Base-by-base conservation (phyloP, 805 yeast genomes). In the Teunomyces kruisii region DNA sequence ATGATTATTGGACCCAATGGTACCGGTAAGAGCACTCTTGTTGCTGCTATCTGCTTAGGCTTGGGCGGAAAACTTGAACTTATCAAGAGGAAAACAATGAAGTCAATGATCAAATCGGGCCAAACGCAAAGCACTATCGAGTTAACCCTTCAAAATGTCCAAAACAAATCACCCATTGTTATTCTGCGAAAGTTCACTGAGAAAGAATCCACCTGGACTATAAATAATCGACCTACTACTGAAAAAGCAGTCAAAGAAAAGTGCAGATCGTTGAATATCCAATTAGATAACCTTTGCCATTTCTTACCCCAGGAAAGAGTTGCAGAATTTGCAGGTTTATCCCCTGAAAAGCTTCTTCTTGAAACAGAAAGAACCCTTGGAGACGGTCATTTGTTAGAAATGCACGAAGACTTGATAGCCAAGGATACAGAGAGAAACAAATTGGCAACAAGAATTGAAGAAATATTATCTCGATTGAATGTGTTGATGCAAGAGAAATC, bases 1-100 rank as follows among this genome's bases (percentile, higher is more conserved):
- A 81, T 94, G 84, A 86, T 94, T 46, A 85, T 94, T 43, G 99
- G 97, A 0, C 97, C 97, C 9, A 94, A 94, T 61, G 99, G 99
- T 29, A 80, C 96, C 0, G 99, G 99, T 6, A 94, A 94, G 58
- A 84, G 94, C 31, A 89, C 98, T 0, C 80, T 94, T 56, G 91
- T 94, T 3, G 88, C 97, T 48, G 98, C 97, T 0, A 80, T 92
- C 1, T 92, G 96, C 59, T 71, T 94, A 28, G 96, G 97, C 0
- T 67, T 94, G 13, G 92, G 85, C 1, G 98, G 97, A 1, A 81
- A 78, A 56, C 76, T 87, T 16, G 87, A 80, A 32, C 68, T 81
- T 35, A 77, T 91, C 47, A 95, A 94, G 3, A 67, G 86, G 78
- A 70, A 85, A 72, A 60, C 79, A 58, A 62, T 79, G 68, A 80